Conservation (phyloP, 192 early-diverging fungal genomes). For the Backusella circina region DNA sequence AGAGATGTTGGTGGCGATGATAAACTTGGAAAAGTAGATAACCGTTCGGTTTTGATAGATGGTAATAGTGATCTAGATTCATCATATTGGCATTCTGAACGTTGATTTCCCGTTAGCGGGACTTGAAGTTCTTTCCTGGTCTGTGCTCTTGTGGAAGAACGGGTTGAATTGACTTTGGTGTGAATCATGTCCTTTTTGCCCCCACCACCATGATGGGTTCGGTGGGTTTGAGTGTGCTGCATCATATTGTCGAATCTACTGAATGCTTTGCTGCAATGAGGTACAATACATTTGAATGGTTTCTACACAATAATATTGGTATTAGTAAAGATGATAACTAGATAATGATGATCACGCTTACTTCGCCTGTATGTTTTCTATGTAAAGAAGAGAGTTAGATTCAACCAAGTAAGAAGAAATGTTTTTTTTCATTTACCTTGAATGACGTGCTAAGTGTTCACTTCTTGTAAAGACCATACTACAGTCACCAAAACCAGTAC, state of each 20-base stretch:
- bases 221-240: slow-evolving; percentile 76
- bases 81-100: background rate
- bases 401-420: background rate
- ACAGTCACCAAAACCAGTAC: slow-evolving; percentile 51
- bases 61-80: background rate
- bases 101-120: background rate
- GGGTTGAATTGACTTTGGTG: background rate
- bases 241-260: slow-evolving; percentile 82
- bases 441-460: slow-evolving; percentile 34
- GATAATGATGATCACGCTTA: slow-evolving; percentile 17
- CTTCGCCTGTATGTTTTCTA: slow-evolving; percentile 40
- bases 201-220: background rate
- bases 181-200: background rate
- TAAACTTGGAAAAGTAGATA: background rate
- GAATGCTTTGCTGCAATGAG: slow-evolving; percentile 62
- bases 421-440: background rate
- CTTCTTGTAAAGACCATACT: slow-evolving; percentile 52
- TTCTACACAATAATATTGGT: slow-evolving; percentile 37
- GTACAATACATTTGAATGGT: slow-evolving; percentile 70
- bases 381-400: background rate
- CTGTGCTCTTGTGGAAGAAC: background rate
- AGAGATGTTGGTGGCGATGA: background rate
- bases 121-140: background rate
- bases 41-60: background rate
- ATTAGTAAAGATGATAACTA: background rate